Evolutionary conservation across 2,329 filamentous ascomycete species (phyloP).

Genomic region (Colletotrichum sp.): DNA sequence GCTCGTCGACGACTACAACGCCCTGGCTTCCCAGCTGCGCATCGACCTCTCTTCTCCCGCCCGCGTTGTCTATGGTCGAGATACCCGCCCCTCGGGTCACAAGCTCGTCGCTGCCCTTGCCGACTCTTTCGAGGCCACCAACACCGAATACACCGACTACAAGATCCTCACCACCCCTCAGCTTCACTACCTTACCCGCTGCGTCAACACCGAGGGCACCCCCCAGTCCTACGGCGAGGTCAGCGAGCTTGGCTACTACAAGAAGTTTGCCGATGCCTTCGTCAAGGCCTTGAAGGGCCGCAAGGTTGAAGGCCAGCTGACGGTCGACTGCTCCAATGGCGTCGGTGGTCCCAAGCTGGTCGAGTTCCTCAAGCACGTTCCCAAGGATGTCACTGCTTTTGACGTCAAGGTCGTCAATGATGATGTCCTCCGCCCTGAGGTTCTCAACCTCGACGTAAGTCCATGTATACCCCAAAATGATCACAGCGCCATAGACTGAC

Average conservation of each 20-base stretch:
- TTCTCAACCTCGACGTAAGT: slow-evolving; percentile 84
- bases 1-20: slow-evolving; percentile 76
- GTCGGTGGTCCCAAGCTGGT: slow-evolving; percentile 90
- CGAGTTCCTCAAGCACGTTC: slow-evolving; percentile 84
- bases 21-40: slow-evolving; percentile 75
- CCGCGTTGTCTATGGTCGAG: slow-evolving; percentile 86
- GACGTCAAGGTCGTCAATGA: slow-evolving; percentile 91
- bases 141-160: slow-evolving; percentile 79
- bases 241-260: slow-evolving; percentile 91
- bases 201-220: slow-evolving; percentile 89
- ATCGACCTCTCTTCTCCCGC: slow-evolving; percentile 73
- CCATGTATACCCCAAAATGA: not conserved
- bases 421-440: slow-evolving; percentile 87
- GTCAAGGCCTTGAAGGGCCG: slow-evolving; percentile 79
- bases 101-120: slow-evolving; percentile 79
- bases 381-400: slow-evolving; percentile 70
- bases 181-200: slow-evolving; percentile 94
- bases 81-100: slow-evolving; percentile 91
- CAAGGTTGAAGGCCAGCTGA: slow-evolving; percentile 75
- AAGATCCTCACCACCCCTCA: slow-evolving; percentile 97
- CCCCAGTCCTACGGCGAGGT: slow-evolving; percentile 86
- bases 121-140: slow-evolving; percentile 78
- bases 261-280: slow-evolving; percentile 88
- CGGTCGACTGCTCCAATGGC: slow-evolving; percentile 95
- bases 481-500: not conserved